Percentiles rank a stretch among this genome's conserved stretches.
phyloP scores from a whole-genome alignment of 345 rosid genomes.

The Jatropha curcas region DNA sequence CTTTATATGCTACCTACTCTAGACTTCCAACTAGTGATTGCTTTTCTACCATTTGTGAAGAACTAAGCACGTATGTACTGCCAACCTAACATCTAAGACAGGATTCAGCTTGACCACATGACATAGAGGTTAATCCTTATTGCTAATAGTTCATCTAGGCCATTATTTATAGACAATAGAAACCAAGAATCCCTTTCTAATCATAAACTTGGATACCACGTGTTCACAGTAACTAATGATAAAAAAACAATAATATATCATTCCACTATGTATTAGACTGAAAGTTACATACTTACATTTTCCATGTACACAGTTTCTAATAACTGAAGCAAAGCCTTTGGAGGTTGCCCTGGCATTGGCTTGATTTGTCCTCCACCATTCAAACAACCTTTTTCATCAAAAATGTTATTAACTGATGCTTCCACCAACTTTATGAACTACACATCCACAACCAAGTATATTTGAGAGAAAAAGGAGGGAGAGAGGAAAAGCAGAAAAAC shows the following conservation, averaged over 20 bases:
- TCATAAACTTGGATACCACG: not conserved
- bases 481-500: not conserved
- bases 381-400: conserved; percentile 61
- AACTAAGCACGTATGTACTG: too few relatives aligned
- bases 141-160: not conserved
- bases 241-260: too few relatives aligned
- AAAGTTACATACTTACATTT: conserved; percentile 60
- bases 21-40: too few relatives aligned
- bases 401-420: not conserved
- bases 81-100: too few relatives aligned
- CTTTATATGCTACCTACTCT: too few relatives aligned
- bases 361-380: conserved; percentile 97
- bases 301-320: conserved; percentile 67
- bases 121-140: too few relatives aligned
- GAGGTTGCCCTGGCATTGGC: conserved; percentile 82
- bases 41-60: too few relatives aligned
- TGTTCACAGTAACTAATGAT: not conserved
- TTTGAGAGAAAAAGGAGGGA: not conserved
- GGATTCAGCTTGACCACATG: too few relatives aligned
- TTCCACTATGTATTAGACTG: too few relatives aligned
- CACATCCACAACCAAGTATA: not conserved
- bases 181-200: too few relatives aligned
- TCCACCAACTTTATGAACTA: not conserved
- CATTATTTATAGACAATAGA: not conserved
- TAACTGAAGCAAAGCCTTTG: conserved; percentile 63